A percentile compares a stretch with the other conserved stretches of the same genome.
Conservation (phyloP, 2,329 filamentous ascomycete species). For the Mycocentrospora acerina region DNA sequence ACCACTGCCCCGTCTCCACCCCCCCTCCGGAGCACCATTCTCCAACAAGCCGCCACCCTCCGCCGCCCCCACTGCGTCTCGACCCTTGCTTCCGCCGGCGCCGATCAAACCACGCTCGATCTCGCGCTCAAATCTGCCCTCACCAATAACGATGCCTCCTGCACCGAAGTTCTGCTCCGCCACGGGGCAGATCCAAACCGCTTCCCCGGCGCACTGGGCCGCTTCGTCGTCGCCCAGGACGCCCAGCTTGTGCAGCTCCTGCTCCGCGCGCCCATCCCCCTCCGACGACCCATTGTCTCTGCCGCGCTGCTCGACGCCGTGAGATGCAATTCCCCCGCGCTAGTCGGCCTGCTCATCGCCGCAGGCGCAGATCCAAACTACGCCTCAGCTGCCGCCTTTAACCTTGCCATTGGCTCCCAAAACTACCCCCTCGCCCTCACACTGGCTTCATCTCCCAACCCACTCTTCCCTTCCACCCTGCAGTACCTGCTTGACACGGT, state of each 20-base stretch:
- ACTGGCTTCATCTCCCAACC: constrained; percentile 30
- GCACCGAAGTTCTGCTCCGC: constrained; percentile 36
- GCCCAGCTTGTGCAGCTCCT: constrained; percentile 31
- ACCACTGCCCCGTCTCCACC: no score
- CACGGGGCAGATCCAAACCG: constrained; percentile 38
- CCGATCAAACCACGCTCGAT: constrained; percentile 38
- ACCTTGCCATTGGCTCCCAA: constrained; percentile 32
- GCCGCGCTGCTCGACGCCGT: constrained; percentile 36
- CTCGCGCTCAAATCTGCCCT: constrained; percentile 38
- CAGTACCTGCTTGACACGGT: constrained; percentile 32
- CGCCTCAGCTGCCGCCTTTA: constrained; percentile 33
- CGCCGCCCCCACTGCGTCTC: constrained; percentile 33
- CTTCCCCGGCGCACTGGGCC: constrained; percentile 32
- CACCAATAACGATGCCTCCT: constrained; percentile 32
- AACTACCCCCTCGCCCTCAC: constrained; percentile 33
- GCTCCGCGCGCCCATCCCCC: constrained; percentile 35
- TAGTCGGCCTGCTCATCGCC: constrained; percentile 30
- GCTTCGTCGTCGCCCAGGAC: constrained; percentile 34
- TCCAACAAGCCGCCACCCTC: constrained; percentile 37
- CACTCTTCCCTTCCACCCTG: constrained; percentile 23
- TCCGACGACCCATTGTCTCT: constrained; percentile 32
- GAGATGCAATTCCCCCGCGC: constrained; percentile 29
- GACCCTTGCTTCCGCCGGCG: constrained; percentile 35
- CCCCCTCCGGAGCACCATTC: constrained; percentile 35
- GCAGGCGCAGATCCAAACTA: constrained; percentile 41